Conservation (phyloP, 2,329 filamentous ascomycete genomes). For the Daldinia sp. region DNA sequence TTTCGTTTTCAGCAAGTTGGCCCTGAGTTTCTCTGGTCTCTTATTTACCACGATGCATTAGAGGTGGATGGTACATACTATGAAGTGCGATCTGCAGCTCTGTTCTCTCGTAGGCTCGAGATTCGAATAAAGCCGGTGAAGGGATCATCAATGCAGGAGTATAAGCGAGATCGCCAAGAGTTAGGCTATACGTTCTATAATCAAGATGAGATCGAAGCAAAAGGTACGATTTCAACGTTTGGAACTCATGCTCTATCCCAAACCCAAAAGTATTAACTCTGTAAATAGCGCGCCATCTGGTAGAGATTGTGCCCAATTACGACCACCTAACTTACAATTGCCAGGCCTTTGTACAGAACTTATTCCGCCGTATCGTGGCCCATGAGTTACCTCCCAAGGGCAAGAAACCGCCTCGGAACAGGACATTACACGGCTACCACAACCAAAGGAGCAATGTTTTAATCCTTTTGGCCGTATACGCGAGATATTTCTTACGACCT, state of each 20-base stretch:
- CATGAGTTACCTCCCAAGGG: background rate
- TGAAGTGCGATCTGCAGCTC: background rate
- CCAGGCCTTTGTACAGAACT: slow-evolving; percentile 5
- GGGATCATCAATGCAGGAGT: slow-evolving; percentile 1
- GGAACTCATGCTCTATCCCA: background rate
- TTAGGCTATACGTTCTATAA: slow-evolving; percentile 1
- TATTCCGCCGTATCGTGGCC: slow-evolving; percentile 5
- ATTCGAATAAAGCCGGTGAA: background rate
- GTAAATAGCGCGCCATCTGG: background rate
- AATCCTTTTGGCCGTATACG: background rate
- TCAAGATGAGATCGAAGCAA: slow-evolving; percentile 4
- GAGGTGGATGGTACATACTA: slow-evolving; percentile 1
- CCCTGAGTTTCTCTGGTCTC: slow-evolving; percentile 1
- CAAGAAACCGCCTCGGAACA: background rate
- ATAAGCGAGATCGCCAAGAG: slow-evolving; percentile 1
- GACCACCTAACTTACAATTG: slow-evolving; percentile 1
- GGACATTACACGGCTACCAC: background rate
- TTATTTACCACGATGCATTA: slow-evolving; percentile 3
- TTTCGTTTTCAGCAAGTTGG: background rate
- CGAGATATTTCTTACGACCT: background rate
- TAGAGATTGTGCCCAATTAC: background rate
- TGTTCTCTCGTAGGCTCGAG: background rate
- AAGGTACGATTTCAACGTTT: background rate
- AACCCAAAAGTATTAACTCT: background rate
- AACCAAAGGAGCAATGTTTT: background rate